Percentiles rank a stretch among this genome's conserved stretches.
These are phyloP conservation scores for Penicillium sclerotigenum DNA, from an alignment of 2,329 filamentous ascomycete genomes.

Conservation along the genomic window DNA sequence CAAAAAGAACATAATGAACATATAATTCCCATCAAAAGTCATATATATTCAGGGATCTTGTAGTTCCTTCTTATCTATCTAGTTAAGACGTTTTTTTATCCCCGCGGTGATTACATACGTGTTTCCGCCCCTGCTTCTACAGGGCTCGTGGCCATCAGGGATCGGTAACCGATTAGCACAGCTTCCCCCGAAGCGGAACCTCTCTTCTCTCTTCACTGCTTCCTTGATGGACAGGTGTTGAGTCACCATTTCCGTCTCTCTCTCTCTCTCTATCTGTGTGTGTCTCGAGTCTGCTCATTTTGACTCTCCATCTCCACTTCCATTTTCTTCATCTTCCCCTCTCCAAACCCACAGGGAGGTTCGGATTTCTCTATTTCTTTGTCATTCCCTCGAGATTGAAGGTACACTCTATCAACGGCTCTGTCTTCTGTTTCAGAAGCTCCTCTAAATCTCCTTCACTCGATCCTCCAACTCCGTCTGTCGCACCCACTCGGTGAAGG, in stretches of 20 bases:
- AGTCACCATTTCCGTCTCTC: slow-evolving; percentile 14
- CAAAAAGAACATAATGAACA: neutral
- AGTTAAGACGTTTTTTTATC: neutral
- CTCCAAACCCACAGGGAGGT: slow-evolving; percentile 15
- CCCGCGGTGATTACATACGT: slow-evolving; percentile 7
- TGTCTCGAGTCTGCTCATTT: slow-evolving; percentile 13
- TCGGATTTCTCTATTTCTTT: slow-evolving; percentile 22
- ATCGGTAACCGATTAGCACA: slow-evolving; percentile 14
- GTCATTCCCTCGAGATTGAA: slow-evolving; percentile 35
- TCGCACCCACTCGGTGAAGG: slow-evolving; percentile 9
- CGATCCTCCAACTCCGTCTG: neutral
- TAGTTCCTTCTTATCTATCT: slow-evolving; percentile 6
- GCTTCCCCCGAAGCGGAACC: slow-evolving; percentile 12
- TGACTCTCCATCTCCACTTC: slow-evolving; percentile 13
- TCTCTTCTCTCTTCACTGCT: slow-evolving; percentile 13
- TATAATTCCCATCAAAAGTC: neutral
- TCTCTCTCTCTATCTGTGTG: neutral
- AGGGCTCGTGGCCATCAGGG: slow-evolving; percentile 6
- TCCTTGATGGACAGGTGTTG: slow-evolving; percentile 23
- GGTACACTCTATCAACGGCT: slow-evolving; percentile 24
- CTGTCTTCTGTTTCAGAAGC: neutral
- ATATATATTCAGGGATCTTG: slow-evolving; percentile 2
- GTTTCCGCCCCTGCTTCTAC: slow-evolving; percentile 7
- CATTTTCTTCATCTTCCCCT: slow-evolving; percentile 16
- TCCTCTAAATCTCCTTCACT: neutral